A percentile compares a stretch with the other conserved stretches of the same genome.
These are phyloP conservation scores for Ganoderma meredithae DNA, from an alignment of 1,284 basidiomycete genomes.

Conservation along the genomic window DNA sequence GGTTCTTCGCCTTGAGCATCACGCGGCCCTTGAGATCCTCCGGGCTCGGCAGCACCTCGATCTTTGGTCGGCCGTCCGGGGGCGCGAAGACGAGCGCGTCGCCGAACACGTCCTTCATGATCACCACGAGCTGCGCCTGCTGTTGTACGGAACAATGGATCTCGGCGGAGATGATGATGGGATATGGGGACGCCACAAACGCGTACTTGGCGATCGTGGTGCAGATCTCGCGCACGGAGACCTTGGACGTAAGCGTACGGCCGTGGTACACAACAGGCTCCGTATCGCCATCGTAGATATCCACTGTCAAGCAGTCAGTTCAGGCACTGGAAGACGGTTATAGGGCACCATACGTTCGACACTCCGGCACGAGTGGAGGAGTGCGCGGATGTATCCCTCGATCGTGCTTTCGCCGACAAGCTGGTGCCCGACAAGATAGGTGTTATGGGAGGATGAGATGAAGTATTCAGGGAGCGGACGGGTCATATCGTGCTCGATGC, in stretches of 20 bases:
- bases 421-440: constrained; percentile 95
- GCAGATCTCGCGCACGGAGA: constrained; percentile 87
- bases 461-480: constrained; percentile 89
- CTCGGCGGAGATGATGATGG: constrained; percentile 95
- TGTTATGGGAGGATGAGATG: constrained; percentile 96
- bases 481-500: constrained; percentile 74
- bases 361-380: constrained; percentile 90
- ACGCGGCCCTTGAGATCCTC: constrained; percentile 85
- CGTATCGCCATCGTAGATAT: constrained; percentile 90
- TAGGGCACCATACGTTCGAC: constrained; percentile 80
- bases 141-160: constrained; percentile 87
- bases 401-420: constrained; percentile 93
- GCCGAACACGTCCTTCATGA: constrained; percentile 85
- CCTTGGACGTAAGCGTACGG: constrained; percentile 89
- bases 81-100: constrained; percentile 74
- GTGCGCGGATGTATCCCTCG: constrained; percentile 94
- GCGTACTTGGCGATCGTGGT: constrained; percentile 91
- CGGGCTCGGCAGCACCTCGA: constrained; percentile 83
- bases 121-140: constrained; percentile 83
- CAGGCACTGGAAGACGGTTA: neutral
- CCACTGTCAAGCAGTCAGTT: constrained; percentile 63
- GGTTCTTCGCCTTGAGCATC: constrained; percentile 85
- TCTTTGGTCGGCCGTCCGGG: constrained; percentile 54
- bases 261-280: constrained; percentile 92
- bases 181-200: constrained; percentile 93